Base-by-base conservation (phyloP, 2,329 filamentous ascomycete species). In the Botrytis aclada region DNA sequence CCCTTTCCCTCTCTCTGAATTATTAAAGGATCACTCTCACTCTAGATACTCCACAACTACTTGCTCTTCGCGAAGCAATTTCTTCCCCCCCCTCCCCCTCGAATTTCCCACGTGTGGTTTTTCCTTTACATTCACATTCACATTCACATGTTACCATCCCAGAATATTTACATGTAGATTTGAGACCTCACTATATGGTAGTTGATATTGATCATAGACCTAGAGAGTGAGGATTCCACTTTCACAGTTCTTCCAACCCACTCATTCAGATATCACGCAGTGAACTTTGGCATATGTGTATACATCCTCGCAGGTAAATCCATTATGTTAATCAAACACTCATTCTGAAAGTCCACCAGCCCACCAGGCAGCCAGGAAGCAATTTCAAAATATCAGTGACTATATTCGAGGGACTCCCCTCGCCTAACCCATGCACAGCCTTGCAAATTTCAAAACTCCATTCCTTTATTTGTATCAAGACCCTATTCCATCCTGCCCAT, bases 301-400 rank as follows among this genome's bases (percentile, higher is more conserved):
- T 58, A 51, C 41, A 39, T 34, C 1, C 14, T 29, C 45, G 20
- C 43, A 14, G 9, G 39, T 32, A 45, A 58, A 22, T 32, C 47
- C 37, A 56, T 69, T 69, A 56, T 37, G 5, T 9, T 10, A 58
- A 69, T n/a, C 54, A 69, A 56, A 56, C n/a, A 69, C 29, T 69
- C 45, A 32, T 2, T 56, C 47, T 69, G 25, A 56, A 54, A 3
- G 7, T 39, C 12, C 12, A n/a, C 32, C 43, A 34, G 29, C n/a
- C 51, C 51, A 56, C 16, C 25, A 22, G 9, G 3, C 22, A 66
- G 25, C 25, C 37, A 54, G 47, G 34, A 41, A 56, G 39, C n/a
- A 64, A 64, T 56, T 14, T 69, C 47, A 41, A 18, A 39, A 56
- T 34, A 22, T 29, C 63, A 45, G 41, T 9, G 34, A 45, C n/a